A percentile compares a stretch with the other conserved stretches of the same genome.
phyloP scores from a whole-genome alignment of 352 stramenopile species.

The Aphanomyces stellatus region DNA sequence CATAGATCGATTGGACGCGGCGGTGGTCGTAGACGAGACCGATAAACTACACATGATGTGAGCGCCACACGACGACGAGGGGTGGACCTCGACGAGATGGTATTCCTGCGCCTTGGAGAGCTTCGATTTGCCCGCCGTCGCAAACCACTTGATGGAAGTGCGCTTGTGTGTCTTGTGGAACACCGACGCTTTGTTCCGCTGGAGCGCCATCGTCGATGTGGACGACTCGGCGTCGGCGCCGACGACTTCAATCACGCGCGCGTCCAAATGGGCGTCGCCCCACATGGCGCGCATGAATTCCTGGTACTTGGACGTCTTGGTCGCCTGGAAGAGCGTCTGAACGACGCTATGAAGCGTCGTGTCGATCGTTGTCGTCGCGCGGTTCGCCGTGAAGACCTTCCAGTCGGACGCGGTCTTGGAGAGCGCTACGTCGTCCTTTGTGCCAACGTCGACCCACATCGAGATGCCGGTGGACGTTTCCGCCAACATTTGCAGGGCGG shows the following conservation, averaged over 20 bases:
- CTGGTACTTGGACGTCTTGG: conserved; percentile 79
- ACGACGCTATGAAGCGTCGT: conserved; percentile 72
- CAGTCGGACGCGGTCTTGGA: conserved; percentile 82
- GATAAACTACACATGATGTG: conserved; percentile 45
- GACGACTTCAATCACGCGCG: conserved; percentile 70
- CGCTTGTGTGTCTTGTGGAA: conserved; percentile 78
- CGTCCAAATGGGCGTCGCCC: conserved; percentile 74
- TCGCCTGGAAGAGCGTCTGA: conserved; percentile 79
- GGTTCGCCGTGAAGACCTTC: conserved; percentile 79
- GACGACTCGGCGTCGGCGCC: background rate
- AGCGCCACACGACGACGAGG: conserved; percentile 16
- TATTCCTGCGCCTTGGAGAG: conserved; percentile 78
- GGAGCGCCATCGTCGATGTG: background rate
- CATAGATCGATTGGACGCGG: conserved; percentile 73
- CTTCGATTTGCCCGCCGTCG: conserved; percentile 56
- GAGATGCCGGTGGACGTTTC: background rate
- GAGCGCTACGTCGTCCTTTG: conserved; percentile 67
- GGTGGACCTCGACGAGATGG: conserved; percentile 58
- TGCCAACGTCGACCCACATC: conserved; percentile 20
- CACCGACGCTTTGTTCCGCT: conserved; percentile 24
- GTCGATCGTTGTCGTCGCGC: conserved; percentile 68
- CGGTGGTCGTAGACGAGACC: conserved; percentile 64
- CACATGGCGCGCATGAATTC: conserved; percentile 75
- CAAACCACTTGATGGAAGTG: conserved; percentile 83
- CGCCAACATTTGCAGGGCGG: conserved; percentile 8